phyloP scores from a whole-genome alignment of 495 filamentous ascomycete species.

The Penicillium ochrochloron region DNA sequence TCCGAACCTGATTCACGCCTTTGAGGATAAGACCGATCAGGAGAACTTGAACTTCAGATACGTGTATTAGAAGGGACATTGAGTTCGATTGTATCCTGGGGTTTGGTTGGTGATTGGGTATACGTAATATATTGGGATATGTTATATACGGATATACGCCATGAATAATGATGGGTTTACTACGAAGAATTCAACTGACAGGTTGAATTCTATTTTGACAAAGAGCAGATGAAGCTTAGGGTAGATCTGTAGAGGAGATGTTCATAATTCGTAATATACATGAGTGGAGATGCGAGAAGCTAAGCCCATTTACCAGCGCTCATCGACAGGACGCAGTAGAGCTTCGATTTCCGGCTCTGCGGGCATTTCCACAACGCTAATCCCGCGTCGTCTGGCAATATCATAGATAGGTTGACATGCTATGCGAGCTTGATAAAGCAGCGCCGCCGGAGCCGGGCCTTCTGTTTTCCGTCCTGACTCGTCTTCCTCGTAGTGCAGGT shows the following conservation, averaged over 20 bases:
- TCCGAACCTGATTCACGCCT: conserved; percentile 43
- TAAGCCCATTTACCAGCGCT: conserved; percentile 8
- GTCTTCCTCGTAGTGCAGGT: conserved; percentile 21
- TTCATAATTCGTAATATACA: neutral
- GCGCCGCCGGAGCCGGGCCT: conserved; percentile 12
- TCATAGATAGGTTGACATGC: conserved; percentile 27
- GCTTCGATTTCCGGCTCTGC: neutral
- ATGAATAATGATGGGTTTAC: neutral
- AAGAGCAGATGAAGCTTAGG: too few species aligned
- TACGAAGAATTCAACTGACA: neutral
- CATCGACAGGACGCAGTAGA: neutral
- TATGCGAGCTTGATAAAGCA: conserved; percentile 19
- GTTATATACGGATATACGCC: neutral
- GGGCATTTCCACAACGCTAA: conserved; percentile 16
- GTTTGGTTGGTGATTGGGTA: neutral
- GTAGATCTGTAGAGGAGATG: neutral
- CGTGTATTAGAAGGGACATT: conserved; percentile 39
- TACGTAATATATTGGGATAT: neutral
- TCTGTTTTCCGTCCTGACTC: neutral
- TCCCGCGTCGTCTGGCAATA: conserved; percentile 17
- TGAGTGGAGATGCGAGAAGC: neutral
- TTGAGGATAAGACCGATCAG: conserved; percentile 54
- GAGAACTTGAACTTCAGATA: conserved; percentile 55
- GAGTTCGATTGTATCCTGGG: neutral
- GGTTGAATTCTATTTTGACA: too few species aligned